Evolutionary conservation across 495 filamentous ascomycete genomes (phyloP).

Genomic region (Aspergillus egyptiacus): DNA sequence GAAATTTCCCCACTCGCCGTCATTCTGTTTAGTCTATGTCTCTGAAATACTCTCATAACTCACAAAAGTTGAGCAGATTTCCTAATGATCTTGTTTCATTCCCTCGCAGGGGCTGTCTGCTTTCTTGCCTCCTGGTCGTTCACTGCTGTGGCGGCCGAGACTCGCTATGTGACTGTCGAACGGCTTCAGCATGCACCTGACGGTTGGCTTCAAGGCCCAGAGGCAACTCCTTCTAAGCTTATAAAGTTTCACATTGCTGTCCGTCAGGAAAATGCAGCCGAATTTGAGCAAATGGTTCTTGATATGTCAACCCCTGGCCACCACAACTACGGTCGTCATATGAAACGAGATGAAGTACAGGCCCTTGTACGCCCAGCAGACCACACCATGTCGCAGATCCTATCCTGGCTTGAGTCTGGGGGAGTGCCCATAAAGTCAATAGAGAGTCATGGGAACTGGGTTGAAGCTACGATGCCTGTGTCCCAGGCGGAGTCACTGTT

Average conservation of each 20-base stretch:
- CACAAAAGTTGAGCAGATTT: background rate
- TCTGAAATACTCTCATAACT: background rate
- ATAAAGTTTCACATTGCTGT: conserved; percentile 52
- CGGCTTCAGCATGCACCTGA: conserved; percentile 34
- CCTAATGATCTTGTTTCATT: conserved; percentile 12
- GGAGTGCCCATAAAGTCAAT: conserved; percentile 40
- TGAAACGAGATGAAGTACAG: conserved; percentile 52
- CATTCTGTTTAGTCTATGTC: background rate
- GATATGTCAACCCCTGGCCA: conserved; percentile 59
- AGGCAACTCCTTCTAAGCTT: conserved; percentile 26
- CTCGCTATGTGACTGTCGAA: conserved; percentile 39
- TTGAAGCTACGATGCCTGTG: conserved; percentile 48
- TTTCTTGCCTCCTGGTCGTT: conserved; percentile 12
- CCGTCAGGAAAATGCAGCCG: conserved; percentile 42
- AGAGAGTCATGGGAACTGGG: conserved; percentile 48
- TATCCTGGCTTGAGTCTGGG: conserved; percentile 46
- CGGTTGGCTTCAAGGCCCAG: conserved; percentile 42
- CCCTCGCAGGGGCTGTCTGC: conserved; percentile 9
- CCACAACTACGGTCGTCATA: conserved; percentile 55
- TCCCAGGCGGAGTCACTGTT: conserved; percentile 49
- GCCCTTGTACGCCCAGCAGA: conserved; percentile 43
- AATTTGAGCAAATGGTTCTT: conserved; percentile 55
- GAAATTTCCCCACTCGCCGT: background rate
- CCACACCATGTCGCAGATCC: conserved; percentile 35
- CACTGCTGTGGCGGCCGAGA: background rate